Evolutionary conservation across 495 filamentous ascomycete species (phyloP).

Genomic region (Mytilinidion resinicola): DNA sequence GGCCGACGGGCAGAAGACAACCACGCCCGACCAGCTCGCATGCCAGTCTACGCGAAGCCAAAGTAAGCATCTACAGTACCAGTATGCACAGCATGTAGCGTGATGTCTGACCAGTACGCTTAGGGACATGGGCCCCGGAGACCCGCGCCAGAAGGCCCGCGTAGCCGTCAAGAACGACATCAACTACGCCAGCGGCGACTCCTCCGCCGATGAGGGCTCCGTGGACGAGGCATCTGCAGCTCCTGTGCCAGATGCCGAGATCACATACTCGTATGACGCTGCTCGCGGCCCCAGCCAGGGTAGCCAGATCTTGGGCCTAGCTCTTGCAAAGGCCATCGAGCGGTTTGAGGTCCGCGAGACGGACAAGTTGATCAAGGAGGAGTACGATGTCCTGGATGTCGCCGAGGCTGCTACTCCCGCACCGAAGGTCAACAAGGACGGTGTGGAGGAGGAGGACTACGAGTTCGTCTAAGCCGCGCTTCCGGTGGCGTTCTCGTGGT

Average conservation of each 20-base stretch:
- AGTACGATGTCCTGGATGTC: conserved; percentile 50
- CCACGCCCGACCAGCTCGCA: conserved; percentile 24
- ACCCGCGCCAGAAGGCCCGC: conserved; percentile 13
- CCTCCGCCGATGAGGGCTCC: conserved; percentile 31
- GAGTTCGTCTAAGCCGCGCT: conserved; percentile 29
- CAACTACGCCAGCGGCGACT: conserved; percentile 23
- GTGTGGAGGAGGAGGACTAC: conserved; percentile 28
- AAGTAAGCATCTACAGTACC: conserved; percentile 13
- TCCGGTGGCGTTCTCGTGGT: no score
- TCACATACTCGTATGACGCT: conserved; percentile 46
- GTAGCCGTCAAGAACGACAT: conserved; percentile 30
- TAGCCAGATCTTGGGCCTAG: conserved; percentile 49
- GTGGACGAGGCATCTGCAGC: conserved; percentile 41
- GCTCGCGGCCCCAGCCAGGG: conserved; percentile 42
- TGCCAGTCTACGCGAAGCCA: conserved; percentile 6
- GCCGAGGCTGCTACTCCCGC: conserved; percentile 34
- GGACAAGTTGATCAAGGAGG: conserved; percentile 51
- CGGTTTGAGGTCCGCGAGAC: conserved; percentile 51
- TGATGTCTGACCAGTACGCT: no score
- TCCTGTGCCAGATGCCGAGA: conserved; percentile 37
- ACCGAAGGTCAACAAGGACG: conserved; percentile 13
- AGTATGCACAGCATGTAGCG: no score
- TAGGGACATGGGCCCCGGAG: neutral
- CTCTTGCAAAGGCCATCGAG: conserved; percentile 50
- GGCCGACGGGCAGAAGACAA: conserved; percentile 22